Base-by-base conservation (phyloP, 2,329 filamentous ascomycete species). In the Fusarium siculi region DNA sequence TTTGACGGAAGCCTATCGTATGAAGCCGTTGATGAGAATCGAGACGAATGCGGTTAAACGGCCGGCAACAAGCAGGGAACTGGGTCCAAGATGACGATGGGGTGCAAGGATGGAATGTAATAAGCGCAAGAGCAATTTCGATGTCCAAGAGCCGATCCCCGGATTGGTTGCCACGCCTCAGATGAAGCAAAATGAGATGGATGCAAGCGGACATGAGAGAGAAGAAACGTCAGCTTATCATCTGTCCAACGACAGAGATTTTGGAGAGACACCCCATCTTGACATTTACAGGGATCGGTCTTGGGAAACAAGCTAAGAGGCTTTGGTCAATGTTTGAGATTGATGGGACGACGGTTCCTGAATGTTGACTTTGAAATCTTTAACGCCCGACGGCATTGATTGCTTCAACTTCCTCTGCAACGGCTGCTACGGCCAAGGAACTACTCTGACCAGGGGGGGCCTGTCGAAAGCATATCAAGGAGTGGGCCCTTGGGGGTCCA, bases 291-390 rank as follows among this genome's bases (percentile, higher is more conserved):
- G 34, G 49, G 54, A 61, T 30, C 49, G 39, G 36, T 21, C 42
- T 42, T 57, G 47, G 68, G 49, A 60, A 65, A 75, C 74, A 73
- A 64, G 73, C 74, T 73, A 77, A 66, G 70, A 63, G 56, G 65
- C 50, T 44, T 66, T 74, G 70, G 73, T 71, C 64, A 71, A 73
- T 76, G 86, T 89, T 87, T 88, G 87, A 87, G 83, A 82, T 86
- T 85, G 80, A 87, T 85, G 83, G 83, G 81, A 85, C 79, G 81
- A 85, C 79, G 82, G 72, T 75, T 76, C 69, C 68, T 75, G 59
- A 62, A 44, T 65, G 52, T 61, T 53, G 43, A 64, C 49, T 63
- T 61, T 63, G 73, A 77, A 74, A 55, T 61, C 63, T 71, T 65
- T 43, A 59, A 62, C 63, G 44, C 50, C 42, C 21, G 56, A 56